Evolutionary conservation across 345 rosid species (phyloP).

Genomic region (Aquilaria sinensis): DNA sequence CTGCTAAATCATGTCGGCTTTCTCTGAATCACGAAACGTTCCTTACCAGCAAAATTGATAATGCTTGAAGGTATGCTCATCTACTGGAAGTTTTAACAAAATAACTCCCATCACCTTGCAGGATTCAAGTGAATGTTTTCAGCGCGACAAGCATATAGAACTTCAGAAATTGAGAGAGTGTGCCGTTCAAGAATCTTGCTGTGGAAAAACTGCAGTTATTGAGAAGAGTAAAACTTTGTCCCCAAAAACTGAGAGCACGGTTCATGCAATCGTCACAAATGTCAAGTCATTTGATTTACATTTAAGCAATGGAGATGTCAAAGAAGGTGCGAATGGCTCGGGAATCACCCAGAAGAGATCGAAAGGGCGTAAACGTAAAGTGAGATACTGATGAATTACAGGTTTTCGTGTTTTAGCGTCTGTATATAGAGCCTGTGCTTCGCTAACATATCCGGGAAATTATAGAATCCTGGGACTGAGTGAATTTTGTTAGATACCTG

Average conservation of each 20-base stretch:
- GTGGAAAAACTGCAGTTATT: conserved; percentile 47
- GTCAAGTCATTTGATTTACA: conserved; percentile 40
- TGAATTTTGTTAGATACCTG: conserved; percentile 57
- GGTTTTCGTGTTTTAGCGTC: neutral
- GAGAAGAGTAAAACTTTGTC: conserved; percentile 29
- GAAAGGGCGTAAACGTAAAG: conserved; percentile 43
- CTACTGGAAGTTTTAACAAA: no score
- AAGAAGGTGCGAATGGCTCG: conserved; percentile 26
- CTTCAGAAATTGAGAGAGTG: conserved; percentile 45
- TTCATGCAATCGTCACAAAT: conserved; percentile 63
- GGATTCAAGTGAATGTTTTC: conserved; percentile 35
- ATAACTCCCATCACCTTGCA: conserved; percentile 16
- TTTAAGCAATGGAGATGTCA: conserved; percentile 38
- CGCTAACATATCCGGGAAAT: conserved; percentile 10
- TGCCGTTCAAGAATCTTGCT: conserved; percentile 41
- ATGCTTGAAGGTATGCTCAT: no score
- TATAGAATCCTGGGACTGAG: conserved; percentile 30
- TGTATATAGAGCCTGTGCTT: conserved; percentile 13
- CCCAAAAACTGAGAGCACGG: conserved; percentile 49
- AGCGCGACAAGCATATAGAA: conserved; percentile 37
- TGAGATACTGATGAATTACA: conserved; percentile 18
- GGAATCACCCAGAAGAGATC: conserved; percentile 45
- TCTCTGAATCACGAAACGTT: neutral
- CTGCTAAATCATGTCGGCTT: neutral
- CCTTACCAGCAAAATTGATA: no score